A percentile compares a stretch with the other conserved stretches of the same genome.
These are phyloP conservation scores for Solanum stenotomum DNA, from an alignment of 257 asterid genomes.

Conservation along the genomic window DNA sequence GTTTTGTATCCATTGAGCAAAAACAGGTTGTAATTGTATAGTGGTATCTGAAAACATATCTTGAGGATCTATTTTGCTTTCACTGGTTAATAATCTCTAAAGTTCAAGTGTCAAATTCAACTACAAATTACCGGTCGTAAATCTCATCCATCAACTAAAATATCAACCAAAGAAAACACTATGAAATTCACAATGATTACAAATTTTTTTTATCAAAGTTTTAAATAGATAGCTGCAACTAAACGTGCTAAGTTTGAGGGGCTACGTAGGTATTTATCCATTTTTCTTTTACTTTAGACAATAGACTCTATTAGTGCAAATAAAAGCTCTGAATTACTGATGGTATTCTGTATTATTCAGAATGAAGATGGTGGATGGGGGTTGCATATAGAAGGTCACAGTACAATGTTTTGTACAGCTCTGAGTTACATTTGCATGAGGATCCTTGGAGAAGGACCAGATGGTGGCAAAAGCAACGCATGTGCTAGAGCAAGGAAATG, in stretches of 20 bases:
- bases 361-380: slow-evolving; percentile 92
- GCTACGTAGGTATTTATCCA: too few relatives aligned
- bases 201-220: too few relatives aligned
- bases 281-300: too few relatives aligned
- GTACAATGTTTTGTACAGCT: slow-evolving; percentile 62
- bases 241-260: too few relatives aligned
- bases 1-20: too few relatives aligned
- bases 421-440: slow-evolving; percentile 62
- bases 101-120: background rate
- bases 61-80: too few relatives aligned
- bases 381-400: slow-evolving; percentile 64
- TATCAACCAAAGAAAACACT: too few relatives aligned
- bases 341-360: slow-evolving; percentile 6
- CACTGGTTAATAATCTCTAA: background rate
- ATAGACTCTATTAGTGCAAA: too few relatives aligned
- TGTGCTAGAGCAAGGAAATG: slow-evolving; percentile 66
- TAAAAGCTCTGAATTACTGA: background rate
- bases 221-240: background rate
- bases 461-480: slow-evolving; percentile 37
- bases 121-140: too few relatives aligned
- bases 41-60: too few relatives aligned
- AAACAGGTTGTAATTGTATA: too few relatives aligned
- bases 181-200: too few relatives aligned
- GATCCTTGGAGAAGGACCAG: slow-evolving; percentile 50
- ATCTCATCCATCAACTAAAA: background rate